These are phyloP conservation scores for Brasenia schreberi DNA, from an alignment of 164 flowering plant species.

Conservation along the genomic window DNA sequence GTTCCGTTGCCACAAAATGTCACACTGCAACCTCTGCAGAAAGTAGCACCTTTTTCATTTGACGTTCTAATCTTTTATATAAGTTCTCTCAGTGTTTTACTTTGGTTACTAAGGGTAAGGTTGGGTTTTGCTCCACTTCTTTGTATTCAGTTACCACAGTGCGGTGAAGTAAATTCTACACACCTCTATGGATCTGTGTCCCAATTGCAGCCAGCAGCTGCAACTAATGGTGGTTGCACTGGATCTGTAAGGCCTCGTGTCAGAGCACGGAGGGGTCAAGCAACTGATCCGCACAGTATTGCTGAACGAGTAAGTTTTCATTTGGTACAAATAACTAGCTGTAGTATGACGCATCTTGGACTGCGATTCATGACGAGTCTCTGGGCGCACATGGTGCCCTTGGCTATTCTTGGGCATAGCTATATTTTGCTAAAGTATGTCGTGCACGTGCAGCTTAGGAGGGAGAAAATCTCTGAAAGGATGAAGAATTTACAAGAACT, in stretches of 20 bases:
- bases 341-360: no score
- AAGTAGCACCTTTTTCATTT: constrained; percentile 6
- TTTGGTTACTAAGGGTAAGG: background rate
- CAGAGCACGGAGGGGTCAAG: constrained; percentile 57
- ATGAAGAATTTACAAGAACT: constrained; percentile 57
- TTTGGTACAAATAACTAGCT: background rate
- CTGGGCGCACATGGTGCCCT: no score
- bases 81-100: background rate
- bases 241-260: constrained; percentile 22
- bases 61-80: background rate
- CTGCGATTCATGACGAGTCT: no score
- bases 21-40: constrained; percentile 12
- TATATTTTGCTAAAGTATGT: background rate
- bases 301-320: constrained; percentile 40
- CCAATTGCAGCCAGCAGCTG: constrained; percentile 8
- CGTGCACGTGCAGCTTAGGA: constrained; percentile 29
- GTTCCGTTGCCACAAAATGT: constrained; percentile 5
- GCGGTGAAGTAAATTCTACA: constrained; percentile 9
- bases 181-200: constrained; percentile 9
- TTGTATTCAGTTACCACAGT: constrained; percentile 6
- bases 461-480: constrained; percentile 55
- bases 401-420: no score
- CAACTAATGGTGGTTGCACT: constrained; percentile 12
- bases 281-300: constrained; percentile 61
- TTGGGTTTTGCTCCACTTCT: background rate